phyloP scores from a whole-genome alignment of 495 filamentous ascomycete genomes.

The Neurospora sp. region DNA sequence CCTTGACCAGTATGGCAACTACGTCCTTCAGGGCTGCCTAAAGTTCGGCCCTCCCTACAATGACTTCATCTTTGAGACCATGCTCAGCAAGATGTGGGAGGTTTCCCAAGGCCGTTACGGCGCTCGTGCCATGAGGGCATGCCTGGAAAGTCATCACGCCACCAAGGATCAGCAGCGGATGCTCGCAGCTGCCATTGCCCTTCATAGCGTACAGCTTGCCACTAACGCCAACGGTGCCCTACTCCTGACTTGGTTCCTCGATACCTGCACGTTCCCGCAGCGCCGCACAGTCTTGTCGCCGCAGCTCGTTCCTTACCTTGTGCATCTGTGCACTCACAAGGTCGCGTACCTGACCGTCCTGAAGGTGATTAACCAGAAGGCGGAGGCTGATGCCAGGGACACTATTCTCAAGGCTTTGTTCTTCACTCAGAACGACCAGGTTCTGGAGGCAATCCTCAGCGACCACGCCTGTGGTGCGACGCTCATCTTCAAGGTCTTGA shows the following conservation, averaged over 20 bases:
- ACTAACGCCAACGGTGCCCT: slow-evolving; percentile 95
- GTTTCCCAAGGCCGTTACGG: slow-evolving; percentile 88
- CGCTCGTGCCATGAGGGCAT: slow-evolving; percentile 91
- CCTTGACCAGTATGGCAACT: slow-evolving; percentile 96
- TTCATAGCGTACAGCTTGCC: slow-evolving; percentile 92
- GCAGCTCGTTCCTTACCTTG: slow-evolving; percentile 87
- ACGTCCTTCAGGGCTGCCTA: slow-evolving; percentile 91
- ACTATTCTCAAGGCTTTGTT: slow-evolving; percentile 85
- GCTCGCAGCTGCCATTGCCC: slow-evolving; percentile 86
- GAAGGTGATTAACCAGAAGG: slow-evolving; percentile 97
- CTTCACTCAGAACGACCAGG: slow-evolving; percentile 82
- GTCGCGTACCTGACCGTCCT: slow-evolving; percentile 95
- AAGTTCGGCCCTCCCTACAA: slow-evolving; percentile 83
- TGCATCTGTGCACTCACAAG: slow-evolving; percentile 96
- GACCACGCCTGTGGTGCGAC: slow-evolving; percentile 91
- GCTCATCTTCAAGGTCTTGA: slow-evolving; percentile 94
- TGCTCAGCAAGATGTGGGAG: slow-evolving; percentile 94
- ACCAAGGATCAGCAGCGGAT: slow-evolving; percentile 92
- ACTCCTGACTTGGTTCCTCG: slow-evolving; percentile 93
- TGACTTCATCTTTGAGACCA: slow-evolving; percentile 94
- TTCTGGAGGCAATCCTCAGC: slow-evolving; percentile 79
- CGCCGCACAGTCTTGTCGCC: slow-evolving; percentile 88
- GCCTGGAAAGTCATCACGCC: slow-evolving; percentile 89
- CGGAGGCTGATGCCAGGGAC: slow-evolving; percentile 89
- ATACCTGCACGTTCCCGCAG: slow-evolving; percentile 92